Base-by-base conservation (phyloP, 2,329 filamentous ascomycete species). In the Aphanocladium album region DNA sequence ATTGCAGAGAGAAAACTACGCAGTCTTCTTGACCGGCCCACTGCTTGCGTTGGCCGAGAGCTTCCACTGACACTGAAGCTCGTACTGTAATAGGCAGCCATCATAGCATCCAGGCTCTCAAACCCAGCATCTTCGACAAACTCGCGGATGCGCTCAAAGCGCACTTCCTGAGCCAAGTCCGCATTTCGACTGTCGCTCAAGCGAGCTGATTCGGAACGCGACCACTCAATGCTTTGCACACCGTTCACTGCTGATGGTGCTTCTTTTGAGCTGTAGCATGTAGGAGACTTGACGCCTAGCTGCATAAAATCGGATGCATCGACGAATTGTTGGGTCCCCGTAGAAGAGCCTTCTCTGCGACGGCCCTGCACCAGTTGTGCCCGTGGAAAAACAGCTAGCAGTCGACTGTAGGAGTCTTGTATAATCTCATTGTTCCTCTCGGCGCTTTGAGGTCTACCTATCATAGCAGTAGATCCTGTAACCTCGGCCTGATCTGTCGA, bases 111-210 rank as follows among this genome's bases (percentile, higher is more conserved):
- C 1, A 59, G 25, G 35, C 57, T 59, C 19, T 59, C 57, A 12
- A 52, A 59, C 11, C 57, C 57, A 19, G 57, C 57, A 17, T 59
- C 57, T 33, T 59, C 57, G 21, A 59, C 57, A 33, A 52, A 59
- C 25, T 52, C 57, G 2, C 47, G 46, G n/a, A 59, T 59, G 5
- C 47, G 57, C 25, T 59, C 57, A 11, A 59, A 39, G 3, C 45
- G 43, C 11, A 33, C 33, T 5, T 51, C 46, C 23, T 27, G 46
- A 5, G 35, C n/a, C 3, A 21, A 58, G 12, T 27, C 16, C 16
- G 37, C 21, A 17, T 33, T 30, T 23, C 14, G 56, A 16, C 21
- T 43, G 56, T 27, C 47, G 2, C 27, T 46, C 3, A 17, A 19
- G 8, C 46, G 47, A 5, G 46, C 46, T 2, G 57, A 52, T 47